phyloP scores from a whole-genome alignment of 164 flowering plant species.

The Vitis labrusca region DNA sequence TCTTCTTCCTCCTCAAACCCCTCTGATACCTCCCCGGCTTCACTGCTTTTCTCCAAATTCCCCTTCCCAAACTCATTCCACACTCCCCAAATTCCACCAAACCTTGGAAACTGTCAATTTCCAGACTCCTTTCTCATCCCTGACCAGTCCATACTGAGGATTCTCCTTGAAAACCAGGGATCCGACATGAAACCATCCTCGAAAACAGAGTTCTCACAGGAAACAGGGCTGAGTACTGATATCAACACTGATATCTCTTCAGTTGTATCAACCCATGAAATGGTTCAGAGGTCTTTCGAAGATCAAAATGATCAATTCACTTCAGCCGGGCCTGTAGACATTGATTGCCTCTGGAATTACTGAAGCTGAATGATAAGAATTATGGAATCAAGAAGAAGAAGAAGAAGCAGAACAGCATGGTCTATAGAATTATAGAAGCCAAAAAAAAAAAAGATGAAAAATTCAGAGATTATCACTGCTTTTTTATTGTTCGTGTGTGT shows the following conservation, averaged over 20 bases:
- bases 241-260: constrained; percentile 32
- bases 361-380: constrained; percentile 6
- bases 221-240: constrained; percentile 20
- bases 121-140: constrained; percentile 25
- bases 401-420: background rate
- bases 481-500: constrained; percentile 4
- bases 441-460: too few species aligned
- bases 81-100: constrained; percentile 11
- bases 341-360: constrained; percentile 48
- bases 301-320: constrained; percentile 32
- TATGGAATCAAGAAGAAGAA: background rate
- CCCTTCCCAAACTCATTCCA: constrained; percentile 11
- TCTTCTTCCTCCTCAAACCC: constrained; percentile 18
- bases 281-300: constrained; percentile 22
- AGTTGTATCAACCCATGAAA: constrained; percentile 24
- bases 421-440: too few species aligned
- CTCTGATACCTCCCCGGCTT: constrained; percentile 9
- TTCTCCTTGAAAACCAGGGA: constrained; percentile 23
- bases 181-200: constrained; percentile 5
- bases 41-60: background rate
- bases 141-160: constrained; percentile 33
- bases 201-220: constrained; percentile 26
- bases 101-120: constrained; percentile 9
- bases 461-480: too few species aligned
- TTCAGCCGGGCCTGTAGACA: constrained; percentile 38